phyloP scores from a whole-genome alignment of 495 filamentous ascomycete genomes.

The Aspergillus nanangensis region DNA sequence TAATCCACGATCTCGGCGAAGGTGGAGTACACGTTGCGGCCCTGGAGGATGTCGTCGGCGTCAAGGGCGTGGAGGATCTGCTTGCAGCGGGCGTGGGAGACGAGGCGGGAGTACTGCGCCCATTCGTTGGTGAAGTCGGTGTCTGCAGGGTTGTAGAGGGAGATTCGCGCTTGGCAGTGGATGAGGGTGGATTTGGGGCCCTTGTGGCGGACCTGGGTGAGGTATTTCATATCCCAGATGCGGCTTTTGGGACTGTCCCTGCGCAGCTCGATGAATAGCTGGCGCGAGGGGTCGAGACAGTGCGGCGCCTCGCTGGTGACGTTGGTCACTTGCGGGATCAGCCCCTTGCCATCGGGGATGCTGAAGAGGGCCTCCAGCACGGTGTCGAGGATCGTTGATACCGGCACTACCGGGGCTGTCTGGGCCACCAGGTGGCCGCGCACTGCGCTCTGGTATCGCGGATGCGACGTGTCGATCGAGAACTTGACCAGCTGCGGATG shows the following conservation, averaged over 20 bases:
- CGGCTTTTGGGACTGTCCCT: conserved; percentile 8
- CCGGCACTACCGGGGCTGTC: conserved; percentile 45
- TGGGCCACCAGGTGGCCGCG: conserved; percentile 40
- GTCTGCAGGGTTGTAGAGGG: conserved; percentile 3
- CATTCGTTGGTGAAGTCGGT: conserved; percentile 26
- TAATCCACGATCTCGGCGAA: conserved; percentile 50
- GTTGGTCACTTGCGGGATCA: conserved; percentile 31
- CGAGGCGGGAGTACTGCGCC: conserved; percentile 36
- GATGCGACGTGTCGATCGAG: conserved; percentile 41
- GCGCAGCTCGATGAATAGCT: conserved; percentile 33
- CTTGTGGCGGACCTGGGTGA: conserved; percentile 4
- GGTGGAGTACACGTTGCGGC: conserved; percentile 41
- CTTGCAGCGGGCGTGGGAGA: conserved; percentile 32
- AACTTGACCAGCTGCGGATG: conserved; percentile 32
- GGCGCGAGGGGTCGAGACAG: conserved; percentile 31
- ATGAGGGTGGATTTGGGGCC: conserved; percentile 3
- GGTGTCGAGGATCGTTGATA: conserved; percentile 41
- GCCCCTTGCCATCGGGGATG: conserved; percentile 15
- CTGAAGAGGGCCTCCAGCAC: conserved; percentile 43
- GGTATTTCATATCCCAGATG: conserved; percentile 17
- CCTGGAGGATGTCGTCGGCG: conserved; percentile 46
- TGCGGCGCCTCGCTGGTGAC: conserved; percentile 38
- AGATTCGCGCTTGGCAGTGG: conserved; percentile 9
- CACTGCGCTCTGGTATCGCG: conserved; percentile 33
- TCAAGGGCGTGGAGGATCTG: conserved; percentile 31